These are phyloP conservation scores for Dioszegia aurantiaca DNA, from an alignment of 768 basidiomycete species.

Conservation along the genomic window DNA sequence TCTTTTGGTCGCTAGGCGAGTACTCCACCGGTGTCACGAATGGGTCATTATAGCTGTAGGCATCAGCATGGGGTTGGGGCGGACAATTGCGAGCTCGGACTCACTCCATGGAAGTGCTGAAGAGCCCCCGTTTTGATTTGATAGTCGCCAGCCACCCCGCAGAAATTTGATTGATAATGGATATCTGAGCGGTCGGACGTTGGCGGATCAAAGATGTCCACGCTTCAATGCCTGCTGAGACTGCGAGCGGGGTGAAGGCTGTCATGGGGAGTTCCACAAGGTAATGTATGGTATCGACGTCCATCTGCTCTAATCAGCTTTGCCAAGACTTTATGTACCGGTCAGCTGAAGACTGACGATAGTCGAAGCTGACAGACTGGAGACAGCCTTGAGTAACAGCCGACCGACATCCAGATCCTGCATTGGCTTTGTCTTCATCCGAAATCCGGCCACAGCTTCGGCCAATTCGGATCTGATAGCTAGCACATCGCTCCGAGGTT, in stretches of 20 bases:
- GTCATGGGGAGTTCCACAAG: constrained; percentile 84
- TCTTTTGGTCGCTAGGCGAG: constrained; percentile 81
- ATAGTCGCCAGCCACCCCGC: constrained; percentile 85
- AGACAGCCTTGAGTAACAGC: constrained; percentile 79
- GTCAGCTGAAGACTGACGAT: constrained; percentile 61
- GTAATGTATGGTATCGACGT: constrained; percentile 79
- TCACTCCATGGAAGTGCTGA: constrained; percentile 76
- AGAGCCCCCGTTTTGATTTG: constrained; percentile 72
- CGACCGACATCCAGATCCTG: constrained; percentile 79
- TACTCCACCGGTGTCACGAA: constrained; percentile 82
- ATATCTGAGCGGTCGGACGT: constrained; percentile 74
- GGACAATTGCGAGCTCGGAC: constrained; percentile 43
- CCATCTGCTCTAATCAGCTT: constrained; percentile 59
- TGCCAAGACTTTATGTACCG: background rate
- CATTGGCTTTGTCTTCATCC: constrained; percentile 67
- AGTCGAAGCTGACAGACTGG: constrained; percentile 66
- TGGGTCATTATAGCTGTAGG: constrained; percentile 74
- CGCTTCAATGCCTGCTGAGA: constrained; percentile 82
- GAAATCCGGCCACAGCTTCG: constrained; percentile 65
- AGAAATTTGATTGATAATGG: constrained; percentile 77
- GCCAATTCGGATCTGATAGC: constrained; percentile 68
- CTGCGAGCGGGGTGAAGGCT: constrained; percentile 78
- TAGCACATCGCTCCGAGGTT: background rate
- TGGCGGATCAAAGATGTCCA: constrained; percentile 97
- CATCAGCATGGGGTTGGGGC: background rate